Evolutionary conservation across 1,284 basidiomycete species (phyloP).

Genomic region (Ustilago sp.): DNA sequence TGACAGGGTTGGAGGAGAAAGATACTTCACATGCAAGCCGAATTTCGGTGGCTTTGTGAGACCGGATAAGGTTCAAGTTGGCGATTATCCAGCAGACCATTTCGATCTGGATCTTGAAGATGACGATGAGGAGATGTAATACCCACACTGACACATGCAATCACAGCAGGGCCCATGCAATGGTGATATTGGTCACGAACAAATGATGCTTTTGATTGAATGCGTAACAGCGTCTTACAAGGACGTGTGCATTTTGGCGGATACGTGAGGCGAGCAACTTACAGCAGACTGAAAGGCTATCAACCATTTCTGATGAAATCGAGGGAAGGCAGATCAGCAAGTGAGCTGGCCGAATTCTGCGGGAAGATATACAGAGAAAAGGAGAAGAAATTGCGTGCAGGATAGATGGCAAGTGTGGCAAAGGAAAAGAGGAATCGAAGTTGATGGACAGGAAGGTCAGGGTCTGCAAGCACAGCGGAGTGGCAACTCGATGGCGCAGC

Average conservation of each 20-base stretch:
- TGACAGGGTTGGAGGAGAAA: constrained; percentile 81
- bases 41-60: constrained; percentile 89
- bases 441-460: constrained; percentile 10
- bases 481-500: background rate
- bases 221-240: background rate
- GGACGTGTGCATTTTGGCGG: background rate
- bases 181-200: background rate
- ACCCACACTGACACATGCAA: constrained; percentile 3
- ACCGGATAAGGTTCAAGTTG: constrained; percentile 83
- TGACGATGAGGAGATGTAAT: constrained; percentile 48
- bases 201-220: constrained; percentile 1
- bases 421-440: constrained; percentile 1
- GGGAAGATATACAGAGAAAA: background rate
- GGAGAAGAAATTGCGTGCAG: background rate
- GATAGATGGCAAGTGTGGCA: background rate
- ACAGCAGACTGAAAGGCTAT: background rate
- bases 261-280: background rate
- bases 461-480: background rate
- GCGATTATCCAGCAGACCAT: constrained; percentile 78
- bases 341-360: background rate
- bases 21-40: constrained; percentile 83
- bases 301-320: no score
- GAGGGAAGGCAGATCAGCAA: background rate
- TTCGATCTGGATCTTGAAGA: constrained; percentile 39
- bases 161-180: background rate